Evolutionary conservation across 768 basidiomycete genomes (phyloP).

Genomic region (Lepiota brunneoincarnata): DNA sequence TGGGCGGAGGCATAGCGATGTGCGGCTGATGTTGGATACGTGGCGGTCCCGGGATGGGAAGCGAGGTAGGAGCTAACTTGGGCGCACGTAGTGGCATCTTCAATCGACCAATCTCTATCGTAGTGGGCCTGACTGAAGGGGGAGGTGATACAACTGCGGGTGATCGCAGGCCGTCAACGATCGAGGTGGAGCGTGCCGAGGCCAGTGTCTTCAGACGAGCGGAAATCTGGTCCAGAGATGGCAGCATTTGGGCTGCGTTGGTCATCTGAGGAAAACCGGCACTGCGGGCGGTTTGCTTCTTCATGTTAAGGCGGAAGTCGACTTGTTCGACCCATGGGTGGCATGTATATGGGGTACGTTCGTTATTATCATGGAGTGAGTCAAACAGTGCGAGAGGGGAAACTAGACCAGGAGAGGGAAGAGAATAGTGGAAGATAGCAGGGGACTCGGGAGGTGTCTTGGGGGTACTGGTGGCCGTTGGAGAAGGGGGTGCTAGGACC

Average conservation of each 20-base stretch:
- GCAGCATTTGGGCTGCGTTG: slow-evolving; percentile 30
- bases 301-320: slow-evolving; percentile 47
- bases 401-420: slow-evolving; percentile 65
- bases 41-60: slow-evolving; percentile 23
- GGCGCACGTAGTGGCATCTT: slow-evolving; percentile 37
- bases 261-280: slow-evolving; percentile 16
- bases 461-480: slow-evolving; percentile 52
- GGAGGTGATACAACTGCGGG: slow-evolving; percentile 16
- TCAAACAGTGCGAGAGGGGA: slow-evolving; percentile 64
- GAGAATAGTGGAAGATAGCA: slow-evolving; percentile 62
- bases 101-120: slow-evolving; percentile 38
- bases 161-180: slow-evolving; percentile 12
- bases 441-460: slow-evolving; percentile 72
- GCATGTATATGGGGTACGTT: slow-evolving; percentile 22
- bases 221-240: slow-evolving; percentile 77
- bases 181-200: slow-evolving; percentile 10
- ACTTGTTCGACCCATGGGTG: slow-evolving; percentile 66
- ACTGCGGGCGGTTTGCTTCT: slow-evolving; percentile 14
- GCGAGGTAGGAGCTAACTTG: slow-evolving; percentile 17
- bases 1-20: slow-evolving; percentile 31
- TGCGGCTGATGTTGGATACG: slow-evolving; percentile 23
- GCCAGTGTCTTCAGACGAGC: slow-evolving; percentile 49
- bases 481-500: slow-evolving; percentile 63
- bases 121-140: slow-evolving; percentile 22
- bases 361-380: slow-evolving; percentile 34